Conservation (phyloP, 371 early-diverging fungal species). For the Quaeritorhiza haematococci region DNA sequence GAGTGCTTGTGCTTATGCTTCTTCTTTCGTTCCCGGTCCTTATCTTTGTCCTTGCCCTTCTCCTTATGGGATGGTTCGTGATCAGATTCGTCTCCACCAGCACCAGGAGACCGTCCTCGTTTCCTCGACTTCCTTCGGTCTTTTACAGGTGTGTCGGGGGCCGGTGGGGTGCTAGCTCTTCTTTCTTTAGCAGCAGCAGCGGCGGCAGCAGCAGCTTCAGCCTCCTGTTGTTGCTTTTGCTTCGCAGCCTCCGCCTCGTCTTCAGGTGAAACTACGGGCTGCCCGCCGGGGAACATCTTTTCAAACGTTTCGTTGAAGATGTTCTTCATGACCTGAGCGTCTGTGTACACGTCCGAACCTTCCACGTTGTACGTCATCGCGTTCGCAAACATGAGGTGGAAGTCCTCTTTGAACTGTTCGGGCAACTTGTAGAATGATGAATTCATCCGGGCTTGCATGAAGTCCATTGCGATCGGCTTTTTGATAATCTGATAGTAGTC, state of each 20-base stretch:
- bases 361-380: slow-evolving; percentile 75
- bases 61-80: too few relatives aligned
- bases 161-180: neutral
- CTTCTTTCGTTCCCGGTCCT: too few relatives aligned
- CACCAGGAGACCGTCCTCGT: slow-evolving; percentile 10
- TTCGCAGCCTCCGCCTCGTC: slow-evolving; percentile 7
- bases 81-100: too few relatives aligned
- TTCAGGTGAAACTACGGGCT: slow-evolving; percentile 1
- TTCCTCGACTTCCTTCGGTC: slow-evolving; percentile 5
- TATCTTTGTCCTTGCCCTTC: slow-evolving; percentile 12
- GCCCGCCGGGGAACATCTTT: neutral
- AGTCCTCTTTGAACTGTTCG: slow-evolving; percentile 57
- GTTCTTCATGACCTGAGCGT: slow-evolving; percentile 55
- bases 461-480: slow-evolving; percentile 50
- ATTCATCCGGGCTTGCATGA: slow-evolving; percentile 31
- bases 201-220: slow-evolving; percentile 10
- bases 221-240: slow-evolving; percentile 10
- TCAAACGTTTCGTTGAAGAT: slow-evolving; percentile 3
- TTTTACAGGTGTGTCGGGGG: neutral
- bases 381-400: slow-evolving; percentile 69
- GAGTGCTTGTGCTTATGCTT: too few relatives aligned
- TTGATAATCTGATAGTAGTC: slow-evolving; percentile 53
- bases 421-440: slow-evolving; percentile 45
- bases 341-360: slow-evolving; percentile 69
- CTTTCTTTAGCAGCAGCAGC: neutral